A percentile compares a stretch with the other conserved stretches of the same genome.
phyloP scores from a whole-genome alignment of 2,329 filamentous ascomycete genomes.

The Fusarium sublunatum region DNA sequence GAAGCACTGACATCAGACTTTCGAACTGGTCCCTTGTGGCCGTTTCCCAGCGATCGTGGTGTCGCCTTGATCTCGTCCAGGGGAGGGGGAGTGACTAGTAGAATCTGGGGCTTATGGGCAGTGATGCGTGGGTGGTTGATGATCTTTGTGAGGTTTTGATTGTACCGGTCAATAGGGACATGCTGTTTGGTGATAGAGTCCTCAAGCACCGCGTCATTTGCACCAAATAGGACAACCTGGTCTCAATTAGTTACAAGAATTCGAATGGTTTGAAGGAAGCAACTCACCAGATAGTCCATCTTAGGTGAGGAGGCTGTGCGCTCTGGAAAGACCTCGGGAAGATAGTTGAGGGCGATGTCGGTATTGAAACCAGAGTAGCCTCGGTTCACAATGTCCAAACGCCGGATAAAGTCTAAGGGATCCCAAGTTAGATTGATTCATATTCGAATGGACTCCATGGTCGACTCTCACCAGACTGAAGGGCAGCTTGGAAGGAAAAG shows the following conservation, averaged over 20 bases:
- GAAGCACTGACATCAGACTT: slow-evolving; percentile 61
- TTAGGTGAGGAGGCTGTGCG: slow-evolving; percentile 63
- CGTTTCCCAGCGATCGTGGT: slow-evolving; percentile 59
- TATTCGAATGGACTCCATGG: not conserved
- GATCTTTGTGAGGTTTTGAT: slow-evolving; percentile 76
- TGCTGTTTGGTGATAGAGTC: slow-evolving; percentile 74
- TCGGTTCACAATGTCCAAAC: slow-evolving; percentile 87
- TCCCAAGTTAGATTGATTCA: slow-evolving; percentile 13
- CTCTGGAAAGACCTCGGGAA: slow-evolving; percentile 78
- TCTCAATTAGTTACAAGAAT: slow-evolving; percentile 33
- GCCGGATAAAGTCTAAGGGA: slow-evolving; percentile 74
- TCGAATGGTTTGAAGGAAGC: no score
- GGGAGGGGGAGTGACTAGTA: slow-evolving; percentile 86
- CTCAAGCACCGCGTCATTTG: slow-evolving; percentile 85
- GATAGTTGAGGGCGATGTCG: slow-evolving; percentile 73
- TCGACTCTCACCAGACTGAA: slow-evolving; percentile 71
- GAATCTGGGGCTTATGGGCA: slow-evolving; percentile 76
- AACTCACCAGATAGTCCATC: slow-evolving; percentile 74
- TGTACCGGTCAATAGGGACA: slow-evolving; percentile 80
- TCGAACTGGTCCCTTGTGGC: slow-evolving; percentile 58
- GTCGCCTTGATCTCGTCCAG: slow-evolving; percentile 78
- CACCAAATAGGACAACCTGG: slow-evolving; percentile 83
- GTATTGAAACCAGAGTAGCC: slow-evolving; percentile 91
- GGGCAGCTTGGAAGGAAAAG: slow-evolving; percentile 78
- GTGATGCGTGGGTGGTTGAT: slow-evolving; percentile 75